Conservation (phyloP, 352 stramenopile species). For the Albugo laibachii region DNA sequence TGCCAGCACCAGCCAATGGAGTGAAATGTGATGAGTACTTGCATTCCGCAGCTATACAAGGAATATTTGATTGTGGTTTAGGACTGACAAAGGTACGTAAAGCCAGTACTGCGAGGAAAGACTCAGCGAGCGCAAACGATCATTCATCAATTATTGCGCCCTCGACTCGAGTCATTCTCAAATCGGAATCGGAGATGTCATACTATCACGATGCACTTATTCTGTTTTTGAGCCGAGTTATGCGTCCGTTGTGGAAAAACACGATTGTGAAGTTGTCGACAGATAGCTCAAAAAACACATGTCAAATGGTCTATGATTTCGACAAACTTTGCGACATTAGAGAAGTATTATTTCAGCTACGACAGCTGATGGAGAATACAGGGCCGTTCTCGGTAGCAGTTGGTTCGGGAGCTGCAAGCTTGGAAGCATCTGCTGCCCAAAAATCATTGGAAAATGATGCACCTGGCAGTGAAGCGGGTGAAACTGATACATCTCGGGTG, state of each 20-base stretch:
- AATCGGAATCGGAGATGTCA: conserved; percentile 71
- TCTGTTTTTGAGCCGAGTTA: conserved; percentile 57
- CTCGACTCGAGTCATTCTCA: conserved; percentile 43
- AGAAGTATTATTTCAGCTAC: conserved; percentile 65
- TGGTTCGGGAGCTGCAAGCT: conserved; percentile 4
- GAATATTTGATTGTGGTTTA: conserved; percentile 64
- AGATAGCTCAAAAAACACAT: conserved; percentile 14
- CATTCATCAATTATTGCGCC: conserved; percentile 7
- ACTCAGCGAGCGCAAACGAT: conserved; percentile 12
- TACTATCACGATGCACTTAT: conserved; percentile 73
- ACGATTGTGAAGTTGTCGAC: background rate
- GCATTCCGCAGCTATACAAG: conserved; percentile 35
- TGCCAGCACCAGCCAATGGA: background rate
- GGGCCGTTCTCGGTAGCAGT: conserved; percentile 62
- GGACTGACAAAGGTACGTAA: conserved; percentile 6
- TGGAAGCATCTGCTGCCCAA: background rate
- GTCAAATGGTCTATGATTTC: conserved; percentile 18
- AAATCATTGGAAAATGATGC: background rate
- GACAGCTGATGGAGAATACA: conserved; percentile 60
- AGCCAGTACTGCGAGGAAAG: conserved; percentile 2
- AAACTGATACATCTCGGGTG: conserved; percentile 20
- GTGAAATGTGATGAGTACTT: conserved; percentile 42
- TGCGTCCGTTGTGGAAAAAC: conserved; percentile 40
- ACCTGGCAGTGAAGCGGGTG: background rate
- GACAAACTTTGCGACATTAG: conserved; percentile 50